These are phyloP conservation scores for Coniochaeta ligniaria DNA, from an alignment of 2,329 filamentous ascomycete genomes.

Conservation along the genomic window DNA sequence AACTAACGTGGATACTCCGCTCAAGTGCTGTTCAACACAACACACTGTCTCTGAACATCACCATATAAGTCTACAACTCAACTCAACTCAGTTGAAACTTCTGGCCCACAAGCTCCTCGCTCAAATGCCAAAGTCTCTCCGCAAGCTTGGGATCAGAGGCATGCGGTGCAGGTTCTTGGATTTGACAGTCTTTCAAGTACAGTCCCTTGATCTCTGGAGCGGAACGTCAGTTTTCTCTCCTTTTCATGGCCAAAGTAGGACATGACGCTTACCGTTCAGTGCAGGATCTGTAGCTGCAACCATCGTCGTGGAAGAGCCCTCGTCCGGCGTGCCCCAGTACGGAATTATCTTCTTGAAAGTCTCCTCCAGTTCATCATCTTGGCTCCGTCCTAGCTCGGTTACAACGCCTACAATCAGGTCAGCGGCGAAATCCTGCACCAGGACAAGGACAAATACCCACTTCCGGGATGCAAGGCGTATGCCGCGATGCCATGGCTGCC, in stretches of 20 bases:
- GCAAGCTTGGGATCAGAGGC: slow-evolving; percentile 23
- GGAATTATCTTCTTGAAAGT: slow-evolving; percentile 19
- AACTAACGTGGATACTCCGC: no score
- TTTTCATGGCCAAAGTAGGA: slow-evolving; percentile 6
- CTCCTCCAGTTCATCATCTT: slow-evolving; percentile 21
- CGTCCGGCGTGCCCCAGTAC: slow-evolving; percentile 26
- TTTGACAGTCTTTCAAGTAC: slow-evolving; percentile 29
- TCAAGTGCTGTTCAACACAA: neutral
- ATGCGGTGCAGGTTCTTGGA: slow-evolving; percentile 18
- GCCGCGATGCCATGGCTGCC: slow-evolving; percentile 22
- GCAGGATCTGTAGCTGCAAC: slow-evolving; percentile 33
- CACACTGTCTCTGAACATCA: no score
- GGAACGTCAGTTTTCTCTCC: neutral
- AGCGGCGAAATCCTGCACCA: neutral
- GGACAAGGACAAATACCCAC: slow-evolving; percentile 10
- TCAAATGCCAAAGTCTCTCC: slow-evolving; percentile 33
- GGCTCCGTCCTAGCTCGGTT: slow-evolving; percentile 25
- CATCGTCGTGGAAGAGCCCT: slow-evolving; percentile 30
- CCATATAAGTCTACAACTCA: no score
- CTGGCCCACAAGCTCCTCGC: slow-evolving; percentile 29
- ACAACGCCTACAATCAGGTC: slow-evolving; percentile 18
- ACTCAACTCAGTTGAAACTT: slow-evolving; percentile 6
- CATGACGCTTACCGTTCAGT: slow-evolving; percentile 14
- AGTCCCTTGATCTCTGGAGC: slow-evolving; percentile 13
- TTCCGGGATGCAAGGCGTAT: slow-evolving; percentile 35